Evolutionary conservation across 768 basidiomycete species (phyloP), one percentile per base, ranked within the genome.

Genomic region (Boletus bicolor): DNA sequence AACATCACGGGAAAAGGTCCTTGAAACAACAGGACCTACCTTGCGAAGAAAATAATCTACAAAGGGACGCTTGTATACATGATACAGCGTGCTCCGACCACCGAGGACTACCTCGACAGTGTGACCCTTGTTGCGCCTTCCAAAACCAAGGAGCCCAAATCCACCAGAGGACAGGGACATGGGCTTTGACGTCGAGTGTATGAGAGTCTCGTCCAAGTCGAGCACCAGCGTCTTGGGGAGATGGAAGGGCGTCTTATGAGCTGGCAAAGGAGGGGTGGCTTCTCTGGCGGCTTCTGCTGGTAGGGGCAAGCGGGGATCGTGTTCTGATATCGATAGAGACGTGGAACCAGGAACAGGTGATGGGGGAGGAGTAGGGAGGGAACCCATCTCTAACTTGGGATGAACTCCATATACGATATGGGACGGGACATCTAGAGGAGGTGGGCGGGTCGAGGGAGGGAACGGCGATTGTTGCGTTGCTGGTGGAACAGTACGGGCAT

Each of bases 51-150:
- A 95, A 67, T 90, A 96, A 72, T 99, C 96, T 37, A 93, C 96
- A 78, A 93, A 97, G 3, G 96, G 96, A 57, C 96, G 82, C 73
- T 99, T 99, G 76, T 98, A 98, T 45, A 99, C 96, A 71, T 98
- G 96, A 71, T 99, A 99, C 49, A 94, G 76, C 2, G 93, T 96
- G 67, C 89, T 92, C 60, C 86, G 80, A 36, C 89, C 97, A 37
- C 87, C 89, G 24, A 97, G 74, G 24, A 93, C 85, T 30, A 99
- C 97, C 68, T 99, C 94, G 7, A 99, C 93, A 61, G 88, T 91
- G 76, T 92, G 91, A 50, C 84, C 81, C 69, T 84, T 83, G 68
- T 87, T 83, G 63, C 82, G 71, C 62, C 82, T 65, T 49, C 80
- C 73, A 44, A 86, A 71, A 21, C 84, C 86, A 54, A 92, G 78